Conservation (phyloP, 805 yeast genomes). For the Candida awuae region DNA sequence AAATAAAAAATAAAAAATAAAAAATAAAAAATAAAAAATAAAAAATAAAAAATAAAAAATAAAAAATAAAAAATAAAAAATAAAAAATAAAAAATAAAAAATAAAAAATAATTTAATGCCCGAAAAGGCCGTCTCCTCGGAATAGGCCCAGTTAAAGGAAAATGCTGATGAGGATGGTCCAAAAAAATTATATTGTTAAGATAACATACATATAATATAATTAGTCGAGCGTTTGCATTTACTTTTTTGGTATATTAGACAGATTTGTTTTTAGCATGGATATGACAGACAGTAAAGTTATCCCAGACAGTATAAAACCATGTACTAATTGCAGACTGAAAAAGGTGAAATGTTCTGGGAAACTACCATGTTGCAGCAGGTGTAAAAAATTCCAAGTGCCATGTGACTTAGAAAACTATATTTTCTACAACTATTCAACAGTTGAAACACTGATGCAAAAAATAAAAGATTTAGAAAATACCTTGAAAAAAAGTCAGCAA, state of each 20-base stretch:
- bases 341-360: constrained; percentile 21
- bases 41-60: no score
- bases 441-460: constrained; percentile 14
- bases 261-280: not conserved
- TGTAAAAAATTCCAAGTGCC: constrained; percentile 15
- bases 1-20: not conserved
- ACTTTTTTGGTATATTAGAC: no score
- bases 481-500: constrained; percentile 1
- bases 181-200: no score
- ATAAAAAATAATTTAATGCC: no score
- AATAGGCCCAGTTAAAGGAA: no score
- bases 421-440: constrained; percentile 18
- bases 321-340: constrained; percentile 19
- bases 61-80: no score
- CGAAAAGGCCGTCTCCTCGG: no score
- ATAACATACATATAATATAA: no score
- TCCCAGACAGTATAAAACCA: constrained; percentile 17
- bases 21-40: no score
- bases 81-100: no score
- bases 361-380: constrained; percentile 17
- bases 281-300: not conserved
- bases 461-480: constrained; percentile 12
- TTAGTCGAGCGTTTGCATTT: no score
- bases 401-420: constrained; percentile 17
- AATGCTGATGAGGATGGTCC: no score